Base-by-base conservation (phyloP, 805 yeast genomes). In the Ogataea nakhonphanomensis region DNA sequence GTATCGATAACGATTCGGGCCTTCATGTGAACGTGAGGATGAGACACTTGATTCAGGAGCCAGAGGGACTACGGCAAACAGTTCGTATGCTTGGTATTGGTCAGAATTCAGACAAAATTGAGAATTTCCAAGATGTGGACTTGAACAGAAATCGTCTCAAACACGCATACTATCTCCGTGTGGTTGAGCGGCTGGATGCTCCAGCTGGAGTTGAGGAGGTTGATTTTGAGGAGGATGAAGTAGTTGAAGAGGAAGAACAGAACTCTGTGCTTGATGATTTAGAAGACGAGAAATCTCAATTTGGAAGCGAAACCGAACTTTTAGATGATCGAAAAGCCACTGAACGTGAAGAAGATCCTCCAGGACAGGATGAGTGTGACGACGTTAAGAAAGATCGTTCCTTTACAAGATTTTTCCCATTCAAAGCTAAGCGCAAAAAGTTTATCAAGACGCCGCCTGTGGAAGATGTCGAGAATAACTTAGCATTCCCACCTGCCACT, bases 21-120 rank as follows among this genome's bases (percentile, higher is more conserved):
- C 31, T 39, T 24, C 30, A 41, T 14, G 13, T 40, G 17, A 43
- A 48, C 22, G 28, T 43, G 12, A 46, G 41, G 8, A 9, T 37
- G 26, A 25, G 26, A 30, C 35, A 39, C 8, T 17, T 37, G 13
- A 22, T 32, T 4, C 37, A 34, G 5, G 20, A 38, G 5, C 44
- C 66, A 57, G 46, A 66, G 59, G 30, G 66, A 46, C 35, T 51
- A 50, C 23, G 63, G 44, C 25, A 38, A 25, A 17, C 36, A 4
- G 8, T 31, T n/a, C n/a, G n/a, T n/a, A n/a, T n/a, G n/a, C n/a
- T n/a, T 37, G 31, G 41, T 35, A 31, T 11, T 37, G 17, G 31
- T n/a, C 17, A 17, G 4, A 21, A 15, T 10, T 2, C 21, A 29
- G 21, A 12, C 17, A 14, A n/a, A 15, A 7, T 14, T 10, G 21